phyloP scores from a whole-genome alignment of 495 filamentous ascomycete species.

The Podospora appendiculata region DNA sequence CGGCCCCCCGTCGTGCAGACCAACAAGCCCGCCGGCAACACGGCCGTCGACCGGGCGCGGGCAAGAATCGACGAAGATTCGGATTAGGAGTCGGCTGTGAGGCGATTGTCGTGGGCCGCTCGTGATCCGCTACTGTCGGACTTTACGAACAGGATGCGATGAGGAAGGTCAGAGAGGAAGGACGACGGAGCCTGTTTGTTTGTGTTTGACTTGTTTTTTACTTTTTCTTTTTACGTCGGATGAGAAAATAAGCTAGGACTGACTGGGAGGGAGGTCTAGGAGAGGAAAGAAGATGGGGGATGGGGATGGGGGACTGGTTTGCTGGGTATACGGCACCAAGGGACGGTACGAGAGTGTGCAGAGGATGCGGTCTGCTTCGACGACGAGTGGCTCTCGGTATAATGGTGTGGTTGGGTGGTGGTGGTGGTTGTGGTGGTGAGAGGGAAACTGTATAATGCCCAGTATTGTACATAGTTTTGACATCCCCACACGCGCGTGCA shows the following conservation, averaged over 20 bases:
- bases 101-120: neutral
- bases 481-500: neutral
- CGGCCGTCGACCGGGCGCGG: constrained; percentile 41
- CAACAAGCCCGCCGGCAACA: constrained; percentile 37
- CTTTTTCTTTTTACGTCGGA: neutral
- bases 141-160: no score
- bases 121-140: no score
- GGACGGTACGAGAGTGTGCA: neutral
- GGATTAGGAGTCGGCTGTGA: constrained; percentile 25
- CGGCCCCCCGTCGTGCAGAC: constrained; percentile 46
- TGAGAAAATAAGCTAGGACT: neutral
- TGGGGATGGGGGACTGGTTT: no score
- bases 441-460: neutral
- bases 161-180: no score
- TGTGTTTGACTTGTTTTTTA: no score
- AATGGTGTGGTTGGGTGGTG: no score
- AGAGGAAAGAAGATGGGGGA: no score
- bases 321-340: no score
- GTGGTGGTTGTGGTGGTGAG: no score
- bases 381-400: no score
- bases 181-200: no score
- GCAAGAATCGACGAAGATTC: constrained; percentile 46
- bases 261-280: no score
- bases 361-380: neutral
- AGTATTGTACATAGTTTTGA: neutral